Evolutionary conservation across 805 yeast genomes (phyloP), one percentile per base, ranked within the genome.

Genomic region (Clavispora asparagi): DNA sequence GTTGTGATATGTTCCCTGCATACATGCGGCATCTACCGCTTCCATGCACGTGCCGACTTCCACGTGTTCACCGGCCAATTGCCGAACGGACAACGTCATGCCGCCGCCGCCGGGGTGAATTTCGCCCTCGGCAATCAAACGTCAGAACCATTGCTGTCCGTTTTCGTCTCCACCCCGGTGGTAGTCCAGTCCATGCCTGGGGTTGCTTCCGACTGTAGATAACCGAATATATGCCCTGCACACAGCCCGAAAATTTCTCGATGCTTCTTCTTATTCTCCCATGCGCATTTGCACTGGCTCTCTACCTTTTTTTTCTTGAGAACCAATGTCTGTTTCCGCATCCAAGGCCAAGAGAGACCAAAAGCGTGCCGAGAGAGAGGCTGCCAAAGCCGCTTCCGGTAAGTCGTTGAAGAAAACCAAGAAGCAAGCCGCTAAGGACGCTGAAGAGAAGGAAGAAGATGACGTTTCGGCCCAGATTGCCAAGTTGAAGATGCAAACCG

Each of bases 301-400:
- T 10, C 25, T 11, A 17, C 12, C 25, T 42, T 37, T 39, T 35
- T 37, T 44, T 35, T 30, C 26, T 39, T 14, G 25, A 40, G 11
- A 28, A 23, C 47, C 42, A 38, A 68, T 68, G 73, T 77, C 81
- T 48, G 79, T 83, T 56, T 92, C 98, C 47, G 83, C 97, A 55
- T 90, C 97, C 17, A 92, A 92, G 70, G 98, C 98, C 53, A 94
- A 92, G 76, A 88, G 99, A 84, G 97, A 92, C 56, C 96, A 96
- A 55, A 92, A 91, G 75, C 89, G 90, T 71, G 88, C 86, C 58
- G 77, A 70, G 59, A 70, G 67, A 59, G 77, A 71, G 58, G 77
- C 77, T 55, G 66, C 67, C 51, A 71, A 70, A 61, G 59, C 67
- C 30, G 65, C 76, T 43, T 95, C 88, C 50, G 87, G 87, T 58